Conservation (phyloP, 495 filamentous ascomycete genomes). For the Cetradonia linearis region DNA sequence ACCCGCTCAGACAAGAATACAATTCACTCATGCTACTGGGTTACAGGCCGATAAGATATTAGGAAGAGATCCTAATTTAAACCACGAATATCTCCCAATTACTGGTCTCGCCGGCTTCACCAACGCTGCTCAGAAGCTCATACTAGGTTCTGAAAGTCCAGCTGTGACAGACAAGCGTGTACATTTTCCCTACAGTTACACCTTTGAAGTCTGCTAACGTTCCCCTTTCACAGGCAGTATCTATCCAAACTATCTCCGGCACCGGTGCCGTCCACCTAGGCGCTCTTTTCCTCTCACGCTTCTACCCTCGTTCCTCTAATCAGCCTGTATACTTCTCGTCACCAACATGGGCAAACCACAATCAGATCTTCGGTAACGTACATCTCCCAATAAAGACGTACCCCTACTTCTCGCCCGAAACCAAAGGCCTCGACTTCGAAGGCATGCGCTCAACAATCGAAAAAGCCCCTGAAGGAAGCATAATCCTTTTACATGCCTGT, state of each 20-base stretch:
- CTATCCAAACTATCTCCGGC: slow-evolving; percentile 50
- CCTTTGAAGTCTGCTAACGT: neutral
- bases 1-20: neutral
- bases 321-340: slow-evolving; percentile 78
- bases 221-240: slow-evolving; percentile 33
- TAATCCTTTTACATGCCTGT: slow-evolving; percentile 92
- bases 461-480: slow-evolving; percentile 60
- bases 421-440: slow-evolving; percentile 81
- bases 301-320: slow-evolving; percentile 39
- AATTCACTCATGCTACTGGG: neutral
- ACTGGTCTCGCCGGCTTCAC: slow-evolving; percentile 78
- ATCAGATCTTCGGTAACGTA: slow-evolving; percentile 96
- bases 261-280: slow-evolving; percentile 50
- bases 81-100: slow-evolving; percentile 98
- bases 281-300: slow-evolving; percentile 46
- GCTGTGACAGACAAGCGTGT: slow-evolving; percentile 78
- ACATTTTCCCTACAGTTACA: slow-evolving; percentile 19
- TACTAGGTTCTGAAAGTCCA: slow-evolving; percentile 69
- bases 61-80: slow-evolving; percentile 74
- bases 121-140: slow-evolving; percentile 76
- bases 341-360: slow-evolving; percentile 97
- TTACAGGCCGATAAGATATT: slow-evolving; percentile 77
- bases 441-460: slow-evolving; percentile 66
- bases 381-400: slow-evolving; percentile 66
- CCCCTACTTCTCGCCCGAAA: slow-evolving; percentile 83